Evolutionary conservation across 2,329 filamentous ascomycete species (phyloP).

Genomic region (Lithohypha guttulata): DNA sequence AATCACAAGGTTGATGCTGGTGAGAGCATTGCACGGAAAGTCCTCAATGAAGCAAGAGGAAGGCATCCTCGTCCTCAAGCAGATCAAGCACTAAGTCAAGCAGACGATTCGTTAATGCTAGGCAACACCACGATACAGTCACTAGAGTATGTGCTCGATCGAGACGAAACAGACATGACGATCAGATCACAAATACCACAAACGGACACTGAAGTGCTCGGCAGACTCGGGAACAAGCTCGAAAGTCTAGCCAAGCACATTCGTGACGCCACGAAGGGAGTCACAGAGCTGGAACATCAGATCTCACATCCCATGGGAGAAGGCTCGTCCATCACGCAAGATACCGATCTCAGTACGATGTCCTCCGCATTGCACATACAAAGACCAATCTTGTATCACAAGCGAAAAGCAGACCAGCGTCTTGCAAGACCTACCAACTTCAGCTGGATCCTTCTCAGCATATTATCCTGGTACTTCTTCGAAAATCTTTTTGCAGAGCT

Average conservation of each 20-base stretch:
- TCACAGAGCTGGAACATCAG: conserved; percentile 30
- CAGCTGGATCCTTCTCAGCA: conserved; percentile 30
- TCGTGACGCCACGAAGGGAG: conserved; percentile 31
- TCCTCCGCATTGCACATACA: conserved; percentile 17
- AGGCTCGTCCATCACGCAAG: no score
- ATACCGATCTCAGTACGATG: neutral
- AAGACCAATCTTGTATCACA: conserved; percentile 10
- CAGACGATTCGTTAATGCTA: conserved; percentile 26
- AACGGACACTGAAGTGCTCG: conserved; percentile 25
- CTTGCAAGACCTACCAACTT: conserved; percentile 29
- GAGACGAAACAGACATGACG: conserved; percentile 17
- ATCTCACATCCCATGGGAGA: conserved; percentile 25
- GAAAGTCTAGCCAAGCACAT: conserved; percentile 31
- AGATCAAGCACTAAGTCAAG: conserved; percentile 25
- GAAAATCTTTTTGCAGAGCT: conserved; percentile 40
- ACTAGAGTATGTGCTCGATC: conserved; percentile 30
- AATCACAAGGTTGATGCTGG: conserved; percentile 25
- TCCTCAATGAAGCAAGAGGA: conserved; percentile 4
- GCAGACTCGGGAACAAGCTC: conserved; percentile 31
- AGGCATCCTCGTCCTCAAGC: no score
- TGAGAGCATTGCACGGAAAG: conserved; percentile 3
- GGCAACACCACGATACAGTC: conserved; percentile 38
- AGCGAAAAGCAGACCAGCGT: conserved; percentile 24
- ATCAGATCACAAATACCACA: conserved; percentile 17
- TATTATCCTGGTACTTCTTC: conserved; percentile 39